phyloP scores from a whole-genome alignment of 805 yeast genomes.

The Saccharomycopsis sp. region DNA sequence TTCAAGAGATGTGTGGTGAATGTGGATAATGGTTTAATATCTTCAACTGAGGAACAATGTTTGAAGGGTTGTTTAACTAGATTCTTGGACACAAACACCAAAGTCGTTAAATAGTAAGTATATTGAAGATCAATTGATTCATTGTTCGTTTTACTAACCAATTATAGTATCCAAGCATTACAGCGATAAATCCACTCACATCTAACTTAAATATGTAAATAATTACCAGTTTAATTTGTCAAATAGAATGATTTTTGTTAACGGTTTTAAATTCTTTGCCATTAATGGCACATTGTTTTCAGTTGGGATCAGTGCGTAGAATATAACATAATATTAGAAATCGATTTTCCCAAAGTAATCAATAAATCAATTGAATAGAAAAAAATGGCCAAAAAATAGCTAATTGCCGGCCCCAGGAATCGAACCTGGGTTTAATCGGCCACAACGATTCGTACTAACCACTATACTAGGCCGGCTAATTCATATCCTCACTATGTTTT shows the following conservation, averaged over 20 bases:
- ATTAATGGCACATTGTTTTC: background rate
- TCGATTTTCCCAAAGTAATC: no score
- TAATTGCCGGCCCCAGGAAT: constrained; percentile 35
- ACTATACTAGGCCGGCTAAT: constrained; percentile 34
- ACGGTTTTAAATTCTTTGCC: background rate
- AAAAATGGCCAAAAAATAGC: background rate
- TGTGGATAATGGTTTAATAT: constrained; percentile 33
- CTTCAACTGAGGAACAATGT: constrained; percentile 60
- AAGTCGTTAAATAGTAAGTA: constrained; percentile 51
- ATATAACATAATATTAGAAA: background rate
- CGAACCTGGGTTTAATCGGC: constrained; percentile 37
- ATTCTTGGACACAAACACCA: constrained; percentile 80
- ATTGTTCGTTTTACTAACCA: background rate
- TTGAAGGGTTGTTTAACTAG: constrained; percentile 76
- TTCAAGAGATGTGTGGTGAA: constrained; percentile 73
- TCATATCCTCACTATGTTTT: background rate
- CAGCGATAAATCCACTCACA: background rate
- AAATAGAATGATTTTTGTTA: background rate
- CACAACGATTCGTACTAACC: constrained; percentile 37
- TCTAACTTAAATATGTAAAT: no score
- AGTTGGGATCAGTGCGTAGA: background rate
- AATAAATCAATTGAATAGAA: no score
- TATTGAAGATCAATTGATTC: no score
- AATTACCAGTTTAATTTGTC: no score
- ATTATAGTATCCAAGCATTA: background rate